Percentiles rank a stretch among this genome's conserved stretches.
These are phyloP conservation scores for Letharia columbiana DNA, from an alignment of 495 filamentous ascomycete genomes.

Conservation along the genomic window DNA sequence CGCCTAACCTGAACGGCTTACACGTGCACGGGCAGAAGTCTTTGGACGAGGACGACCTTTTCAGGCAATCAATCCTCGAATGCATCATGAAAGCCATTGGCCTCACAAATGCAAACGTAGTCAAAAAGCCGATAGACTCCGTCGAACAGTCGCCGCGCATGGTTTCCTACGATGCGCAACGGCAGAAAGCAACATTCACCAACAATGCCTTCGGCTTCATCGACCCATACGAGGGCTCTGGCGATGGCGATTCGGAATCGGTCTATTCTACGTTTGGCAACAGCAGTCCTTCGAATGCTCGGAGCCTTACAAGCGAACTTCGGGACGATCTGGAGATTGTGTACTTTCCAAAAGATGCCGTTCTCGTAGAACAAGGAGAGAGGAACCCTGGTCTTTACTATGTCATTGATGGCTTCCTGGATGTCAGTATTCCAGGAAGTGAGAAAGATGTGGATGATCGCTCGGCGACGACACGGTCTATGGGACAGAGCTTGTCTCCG, in stretches of 20 bases:
- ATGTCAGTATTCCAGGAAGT: constrained; percentile 68
- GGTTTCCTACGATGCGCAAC: constrained; percentile 73
- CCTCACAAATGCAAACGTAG: constrained; percentile 53
- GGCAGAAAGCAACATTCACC: constrained; percentile 74
- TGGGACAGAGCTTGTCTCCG: constrained; percentile 34
- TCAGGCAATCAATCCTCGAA: constrained; percentile 82
- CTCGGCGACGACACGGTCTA: constrained; percentile 28
- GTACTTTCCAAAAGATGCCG: constrained; percentile 87
- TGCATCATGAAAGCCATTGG: constrained; percentile 96
- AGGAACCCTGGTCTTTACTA: constrained; percentile 94
- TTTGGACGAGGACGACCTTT: constrained; percentile 75
- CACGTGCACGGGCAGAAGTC: constrained; percentile 59
- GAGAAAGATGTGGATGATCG: constrained; percentile 41
- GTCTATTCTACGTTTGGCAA: constrained; percentile 59
- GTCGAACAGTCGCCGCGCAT: constrained; percentile 77
- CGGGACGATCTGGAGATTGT: constrained; percentile 95
- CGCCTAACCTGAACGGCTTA: constrained; percentile 42
- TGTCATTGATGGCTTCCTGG: constrained; percentile 93
- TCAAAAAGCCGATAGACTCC: constrained; percentile 58
- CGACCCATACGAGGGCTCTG: constrained; percentile 74
- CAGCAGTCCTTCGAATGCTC: constrained; percentile 44
- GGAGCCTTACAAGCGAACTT: constrained; percentile 60
- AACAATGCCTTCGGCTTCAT: constrained; percentile 97
- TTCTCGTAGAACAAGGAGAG: constrained; percentile 96
- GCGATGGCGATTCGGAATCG: constrained; percentile 81